Evolutionary conservation across 2,329 filamentous ascomycete species (phyloP), one percentile per base, ranked within the genome.

Genomic region (Pestalotiopsis sp.): DNA sequence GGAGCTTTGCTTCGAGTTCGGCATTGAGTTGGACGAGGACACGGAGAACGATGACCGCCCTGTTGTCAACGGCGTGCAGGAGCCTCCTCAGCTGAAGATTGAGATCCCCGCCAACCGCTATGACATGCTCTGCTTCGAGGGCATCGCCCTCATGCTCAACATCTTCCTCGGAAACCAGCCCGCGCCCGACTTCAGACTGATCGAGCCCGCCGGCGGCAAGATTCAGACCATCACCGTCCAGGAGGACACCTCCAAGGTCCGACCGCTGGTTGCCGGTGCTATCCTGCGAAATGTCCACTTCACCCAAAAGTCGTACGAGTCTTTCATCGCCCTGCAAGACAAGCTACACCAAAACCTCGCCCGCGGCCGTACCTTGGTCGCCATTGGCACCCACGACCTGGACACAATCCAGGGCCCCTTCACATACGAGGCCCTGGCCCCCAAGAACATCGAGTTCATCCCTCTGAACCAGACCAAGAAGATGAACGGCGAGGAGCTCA

Each of bases 291-390:
- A 94, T 79, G 88, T 99, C 85, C 94, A 91, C 77, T 98, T 99
- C 86, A 95, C 93, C 75, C 88, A 96, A 84, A 93, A 91, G 74
- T 89, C 92, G 73, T 99, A 99, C 81, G 93, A 97, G 75, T 98
- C 94, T 77, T 99, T 99, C 92, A 99, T 99, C 79, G 89, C 92
- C 68, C 88, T 99, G 62, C 96, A 99, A 84, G 97, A 99, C 84
- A 99, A 99, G 85, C 89, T 99, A 62, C 96, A 99, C 84, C 92
- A 95, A 80, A 99, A 99, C 79, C 85, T 99, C 73, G 97, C 96
- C 63, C 90, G 96, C 71, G 93, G 98, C 81, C 87, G 96, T 76
- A 98, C 95, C 0, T 84, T 99, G 61, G 95, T 98, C n/a, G 93
- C 95, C 25, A 98, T 99, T 78, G 96, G 96, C 75, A 99, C 96